Percentiles rank a stretch among this genome's conserved stretches.
Evolutionary conservation across 2,329 filamentous ascomycete genomes (phyloP).

Genomic region (Cyphellophora europaea): DNA sequence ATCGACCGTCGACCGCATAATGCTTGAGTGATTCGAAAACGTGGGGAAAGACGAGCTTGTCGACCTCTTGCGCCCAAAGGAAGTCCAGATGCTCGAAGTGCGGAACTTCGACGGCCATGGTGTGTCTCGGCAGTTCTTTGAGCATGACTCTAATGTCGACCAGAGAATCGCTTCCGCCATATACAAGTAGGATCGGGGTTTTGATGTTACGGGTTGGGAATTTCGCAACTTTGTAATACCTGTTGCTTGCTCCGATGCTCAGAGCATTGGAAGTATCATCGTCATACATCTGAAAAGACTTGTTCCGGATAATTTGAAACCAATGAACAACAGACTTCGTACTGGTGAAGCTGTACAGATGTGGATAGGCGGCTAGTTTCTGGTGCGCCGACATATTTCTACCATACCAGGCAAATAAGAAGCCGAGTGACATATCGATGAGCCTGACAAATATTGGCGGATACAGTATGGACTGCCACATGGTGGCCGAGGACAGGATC

Average conservation of each 20-base stretch:
- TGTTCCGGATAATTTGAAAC: conserved; percentile 98
- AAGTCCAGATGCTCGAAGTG: conserved; percentile 98
- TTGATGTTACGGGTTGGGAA: conserved; percentile 97
- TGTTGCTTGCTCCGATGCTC: conserved; percentile 58
- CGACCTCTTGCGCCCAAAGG: conserved; percentile 81
- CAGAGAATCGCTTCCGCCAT: conserved; percentile 85
- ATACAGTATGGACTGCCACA: conserved; percentile 96
- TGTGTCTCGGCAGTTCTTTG: conserved; percentile 74
- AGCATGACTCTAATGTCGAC: conserved; percentile 93
- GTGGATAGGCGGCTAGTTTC: conserved; percentile 90
- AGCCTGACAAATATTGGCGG: conserved; percentile 83
- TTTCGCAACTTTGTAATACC: conserved; percentile 92
- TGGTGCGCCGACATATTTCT: conserved; percentile 76
- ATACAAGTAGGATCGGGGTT: conserved; percentile 86
- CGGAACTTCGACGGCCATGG: conserved; percentile 73
- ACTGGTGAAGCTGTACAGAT: conserved; percentile 92
- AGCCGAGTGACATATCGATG: conserved; percentile 71
- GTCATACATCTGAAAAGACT: conserved; percentile 96
- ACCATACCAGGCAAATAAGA: conserved; percentile 84
- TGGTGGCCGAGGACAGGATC: conserved; percentile 84
- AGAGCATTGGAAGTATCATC: conserved; percentile 79
- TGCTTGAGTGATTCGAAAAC: conserved; percentile 81
- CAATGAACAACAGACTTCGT: conserved; percentile 97
- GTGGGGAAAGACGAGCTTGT: conserved; percentile 76
- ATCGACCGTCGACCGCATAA: conserved; percentile 31